Evolutionary conservation across 495 filamentous ascomycete species (phyloP).

Genomic region (Xylaria venustula): DNA sequence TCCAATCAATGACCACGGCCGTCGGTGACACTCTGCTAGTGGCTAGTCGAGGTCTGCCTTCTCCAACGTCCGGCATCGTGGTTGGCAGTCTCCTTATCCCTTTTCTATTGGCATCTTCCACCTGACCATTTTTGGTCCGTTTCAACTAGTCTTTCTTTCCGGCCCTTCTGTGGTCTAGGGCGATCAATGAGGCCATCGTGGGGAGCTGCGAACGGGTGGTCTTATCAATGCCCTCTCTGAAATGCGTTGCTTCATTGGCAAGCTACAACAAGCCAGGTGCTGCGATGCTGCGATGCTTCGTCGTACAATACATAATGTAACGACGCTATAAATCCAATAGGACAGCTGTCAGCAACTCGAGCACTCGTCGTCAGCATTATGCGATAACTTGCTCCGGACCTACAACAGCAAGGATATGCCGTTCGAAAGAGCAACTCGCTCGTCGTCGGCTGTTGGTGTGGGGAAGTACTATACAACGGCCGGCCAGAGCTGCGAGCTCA

Average conservation of each 20-base stretch:
- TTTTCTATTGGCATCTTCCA: neutral
- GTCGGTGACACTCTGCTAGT: neutral
- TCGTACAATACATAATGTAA: neutral
- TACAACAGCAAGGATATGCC: neutral
- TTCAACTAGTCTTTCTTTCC: neutral
- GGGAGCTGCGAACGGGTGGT: neutral
- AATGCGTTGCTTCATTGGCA: neutral
- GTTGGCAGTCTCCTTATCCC: neutral
- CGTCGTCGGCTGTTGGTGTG: neutral
- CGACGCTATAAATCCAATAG: neutral
- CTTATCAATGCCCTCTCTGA: neutral
- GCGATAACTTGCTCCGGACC: neutral
- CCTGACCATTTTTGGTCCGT: slow-evolving; percentile 1
- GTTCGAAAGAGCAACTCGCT: neutral
- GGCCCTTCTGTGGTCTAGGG: neutral
- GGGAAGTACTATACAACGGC: neutral
- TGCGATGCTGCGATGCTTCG: neutral
- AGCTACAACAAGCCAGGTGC: neutral
- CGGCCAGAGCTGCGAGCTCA: neutral
- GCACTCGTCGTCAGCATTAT: neutral
- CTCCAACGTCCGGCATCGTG: neutral
- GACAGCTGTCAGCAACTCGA: neutral
- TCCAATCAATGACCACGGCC: neutral
- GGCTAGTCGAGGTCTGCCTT: neutral
- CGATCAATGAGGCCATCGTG: neutral